Evolutionary conservation across 1,284 basidiomycete genomes (phyloP).

Genomic region (Cryptococcus sp.): DNA sequence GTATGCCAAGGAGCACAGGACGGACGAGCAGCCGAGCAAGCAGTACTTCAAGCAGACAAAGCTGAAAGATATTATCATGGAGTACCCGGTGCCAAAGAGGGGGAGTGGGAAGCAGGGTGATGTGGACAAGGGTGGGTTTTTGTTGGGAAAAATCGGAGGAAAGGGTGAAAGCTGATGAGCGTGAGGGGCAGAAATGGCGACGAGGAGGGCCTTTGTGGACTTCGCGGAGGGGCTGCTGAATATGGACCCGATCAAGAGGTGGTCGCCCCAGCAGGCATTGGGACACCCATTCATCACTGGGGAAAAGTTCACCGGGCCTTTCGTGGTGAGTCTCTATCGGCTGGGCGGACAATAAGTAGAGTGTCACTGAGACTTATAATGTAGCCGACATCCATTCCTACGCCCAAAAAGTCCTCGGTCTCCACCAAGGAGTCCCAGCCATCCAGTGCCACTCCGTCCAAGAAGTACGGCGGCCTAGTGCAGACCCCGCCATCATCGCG

Average conservation of each 20-base stretch:
- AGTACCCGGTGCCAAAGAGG: conserved; percentile 79
- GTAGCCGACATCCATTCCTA: conserved; percentile 12
- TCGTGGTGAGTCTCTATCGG: conserved; percentile 61
- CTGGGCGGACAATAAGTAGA: neutral
- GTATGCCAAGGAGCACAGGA: conserved; percentile 90
- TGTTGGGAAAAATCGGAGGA: conserved; percentile 1
- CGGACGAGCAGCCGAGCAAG: conserved; percentile 94
- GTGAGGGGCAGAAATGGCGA: conserved; percentile 73
- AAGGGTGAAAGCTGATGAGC: neutral
- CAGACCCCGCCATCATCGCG: conserved; percentile 61
- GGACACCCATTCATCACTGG: conserved; percentile 98
- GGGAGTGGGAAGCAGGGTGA: conserved; percentile 73
- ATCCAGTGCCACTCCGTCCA: conserved; percentile 46
- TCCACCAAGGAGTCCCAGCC: conserved; percentile 17
- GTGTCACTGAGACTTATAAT: too few species aligned
- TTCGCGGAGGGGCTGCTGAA: conserved; percentile 93
- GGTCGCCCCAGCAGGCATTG: conserved; percentile 95
- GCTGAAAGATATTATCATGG: conserved; percentile 92
- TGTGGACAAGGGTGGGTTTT: conserved; percentile 76
- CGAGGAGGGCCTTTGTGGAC: conserved; percentile 91
- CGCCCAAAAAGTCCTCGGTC: conserved; percentile 14
- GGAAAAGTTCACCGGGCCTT: conserved; percentile 86
- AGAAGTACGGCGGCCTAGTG: conserved; percentile 91
- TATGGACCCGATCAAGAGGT: conserved; percentile 89
- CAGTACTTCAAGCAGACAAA: conserved; percentile 97